These are phyloP conservation scores for Penicillium aurantiogriseum DNA, from an alignment of 2,329 filamentous ascomycete species.

Conservation along the genomic window DNA sequence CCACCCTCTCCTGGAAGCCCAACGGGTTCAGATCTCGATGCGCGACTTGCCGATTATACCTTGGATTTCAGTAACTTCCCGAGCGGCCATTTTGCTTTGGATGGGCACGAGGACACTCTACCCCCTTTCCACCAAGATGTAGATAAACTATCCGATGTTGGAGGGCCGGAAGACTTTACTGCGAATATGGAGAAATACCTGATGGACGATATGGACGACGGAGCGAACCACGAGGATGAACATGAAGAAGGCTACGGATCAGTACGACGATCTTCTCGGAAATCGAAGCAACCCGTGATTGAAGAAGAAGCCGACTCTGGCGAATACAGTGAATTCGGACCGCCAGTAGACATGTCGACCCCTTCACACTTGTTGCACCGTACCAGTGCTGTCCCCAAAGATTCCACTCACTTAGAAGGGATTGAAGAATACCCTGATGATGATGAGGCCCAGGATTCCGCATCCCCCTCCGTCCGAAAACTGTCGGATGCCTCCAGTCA, in stretches of 20 bases:
- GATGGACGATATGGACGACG: constrained; percentile 28
- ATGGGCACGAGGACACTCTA: constrained; percentile 24
- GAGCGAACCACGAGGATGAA: constrained; percentile 15
- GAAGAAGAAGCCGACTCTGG: constrained; percentile 34
- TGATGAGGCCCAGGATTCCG: constrained; percentile 16
- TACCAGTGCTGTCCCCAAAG: constrained; percentile 26
- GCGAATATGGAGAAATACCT: constrained; percentile 43
- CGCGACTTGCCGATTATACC: constrained; percentile 41
- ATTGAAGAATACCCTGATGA: constrained; percentile 38
- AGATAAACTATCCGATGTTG: constrained; percentile 39
- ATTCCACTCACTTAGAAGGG: constrained; percentile 37
- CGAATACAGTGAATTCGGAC: constrained; percentile 44
- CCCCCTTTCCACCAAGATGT: constrained; percentile 28
- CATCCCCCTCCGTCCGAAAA: constrained; percentile 30
- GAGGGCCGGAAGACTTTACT: constrained; percentile 45
- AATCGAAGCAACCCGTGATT: constrained; percentile 26
- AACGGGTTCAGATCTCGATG: constrained; percentile 36
- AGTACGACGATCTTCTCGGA: constrained; percentile 18
- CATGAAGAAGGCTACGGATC: constrained; percentile 8
- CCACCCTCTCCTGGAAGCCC: constrained; percentile 27
- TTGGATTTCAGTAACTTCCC: constrained; percentile 42
- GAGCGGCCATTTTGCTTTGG: constrained; percentile 26
- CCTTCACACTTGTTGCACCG: constrained; percentile 42
- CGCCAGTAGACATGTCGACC: constrained; percentile 46
- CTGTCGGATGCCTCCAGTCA: constrained; percentile 20